phyloP scores from a whole-genome alignment of 352 stramenopile genomes.

The Phytophthora cryptogea region DNA sequence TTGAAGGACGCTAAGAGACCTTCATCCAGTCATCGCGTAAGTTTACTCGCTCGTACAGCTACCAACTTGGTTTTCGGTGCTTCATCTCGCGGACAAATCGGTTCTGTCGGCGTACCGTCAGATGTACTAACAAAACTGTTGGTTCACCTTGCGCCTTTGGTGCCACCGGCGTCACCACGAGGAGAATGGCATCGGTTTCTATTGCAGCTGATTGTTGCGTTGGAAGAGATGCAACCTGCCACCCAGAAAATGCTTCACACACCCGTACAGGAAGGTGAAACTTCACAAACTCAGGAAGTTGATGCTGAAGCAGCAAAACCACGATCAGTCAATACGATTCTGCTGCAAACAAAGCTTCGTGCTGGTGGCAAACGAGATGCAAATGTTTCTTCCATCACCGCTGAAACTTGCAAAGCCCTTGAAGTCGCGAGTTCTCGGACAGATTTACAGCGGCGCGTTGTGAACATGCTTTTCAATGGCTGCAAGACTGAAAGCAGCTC shows the following conservation, averaged over 20 bases:
- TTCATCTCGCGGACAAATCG: constrained; percentile 10
- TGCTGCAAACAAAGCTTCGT: constrained; percentile 27
- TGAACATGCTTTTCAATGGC: constrained; percentile 21
- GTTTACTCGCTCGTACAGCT: constrained; percentile 8
- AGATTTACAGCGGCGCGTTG: constrained; percentile 23
- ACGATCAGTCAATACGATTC: constrained; percentile 21
- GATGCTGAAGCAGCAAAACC: not conserved
- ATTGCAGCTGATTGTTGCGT: constrained; percentile 17
- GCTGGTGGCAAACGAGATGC: not conserved
- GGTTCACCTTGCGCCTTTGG: constrained; percentile 22
- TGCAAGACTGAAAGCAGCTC: constrained; percentile 1
- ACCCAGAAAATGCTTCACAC: constrained; percentile 4
- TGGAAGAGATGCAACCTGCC: constrained; percentile 17
- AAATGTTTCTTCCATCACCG: not conserved
- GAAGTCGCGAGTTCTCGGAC: not conserved
- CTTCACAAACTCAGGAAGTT: not conserved
- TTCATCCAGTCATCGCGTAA: constrained; percentile 10
- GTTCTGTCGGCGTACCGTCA: constrained; percentile 5
- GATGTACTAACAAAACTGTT: constrained; percentile 22
- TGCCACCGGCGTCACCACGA: constrained; percentile 10
- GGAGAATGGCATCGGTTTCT: constrained; percentile 38
- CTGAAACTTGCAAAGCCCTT: constrained; percentile 4
- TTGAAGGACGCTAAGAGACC: constrained; percentile 10
- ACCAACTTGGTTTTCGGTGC: constrained; percentile 5
- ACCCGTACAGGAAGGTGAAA: not conserved